These are phyloP conservation scores for Crassisporium funariophilum DNA, from an alignment of 768 basidiomycete genomes.

Conservation along the genomic window DNA sequence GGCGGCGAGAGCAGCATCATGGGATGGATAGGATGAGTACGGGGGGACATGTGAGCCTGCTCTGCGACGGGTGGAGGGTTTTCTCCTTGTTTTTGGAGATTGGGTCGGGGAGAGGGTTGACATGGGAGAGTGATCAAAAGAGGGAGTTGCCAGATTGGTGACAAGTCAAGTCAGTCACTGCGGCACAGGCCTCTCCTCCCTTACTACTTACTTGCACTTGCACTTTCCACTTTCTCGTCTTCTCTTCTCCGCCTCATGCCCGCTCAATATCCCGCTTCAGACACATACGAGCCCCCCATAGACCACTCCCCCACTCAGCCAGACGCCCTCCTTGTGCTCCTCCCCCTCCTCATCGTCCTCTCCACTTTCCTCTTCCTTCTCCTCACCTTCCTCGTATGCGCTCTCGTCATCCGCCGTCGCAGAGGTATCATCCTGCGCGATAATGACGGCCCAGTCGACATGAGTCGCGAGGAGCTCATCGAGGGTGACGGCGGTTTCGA, in stretches of 20 bases:
- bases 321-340: slow-evolving; percentile 81
- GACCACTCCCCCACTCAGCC: slow-evolving; percentile 33
- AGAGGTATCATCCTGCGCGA: slow-evolving; percentile 81
- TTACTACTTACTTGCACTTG: not conserved
- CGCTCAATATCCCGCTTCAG: slow-evolving; percentile 10
- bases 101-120: slow-evolving; percentile 51
- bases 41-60: slow-evolving; percentile 62
- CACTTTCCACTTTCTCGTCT: not conserved
- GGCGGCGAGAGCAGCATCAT: slow-evolving; percentile 64
- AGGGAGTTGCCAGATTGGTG: no score
- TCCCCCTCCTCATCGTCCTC: slow-evolving; percentile 92
- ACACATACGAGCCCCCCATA: slow-evolving; percentile 8
- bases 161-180: no score
- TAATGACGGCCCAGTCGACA: slow-evolving; percentile 89
- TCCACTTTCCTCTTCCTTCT: slow-evolving; percentile 92
- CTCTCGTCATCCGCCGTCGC: slow-evolving; percentile 79
- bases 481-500: slow-evolving; percentile 94
- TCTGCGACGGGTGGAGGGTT: slow-evolving; percentile 57
- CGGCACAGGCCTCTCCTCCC: no score
- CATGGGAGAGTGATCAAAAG: slow-evolving; percentile 31
- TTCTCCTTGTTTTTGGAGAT: slow-evolving; percentile 56
- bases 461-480: slow-evolving; percentile 88
- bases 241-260: slow-evolving; percentile 6
- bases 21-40: slow-evolving; percentile 56
- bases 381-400: slow-evolving; percentile 86